Evolutionary conservation across 257 asterid species (phyloP).

Genomic region (Apocynum venetum): DNA sequence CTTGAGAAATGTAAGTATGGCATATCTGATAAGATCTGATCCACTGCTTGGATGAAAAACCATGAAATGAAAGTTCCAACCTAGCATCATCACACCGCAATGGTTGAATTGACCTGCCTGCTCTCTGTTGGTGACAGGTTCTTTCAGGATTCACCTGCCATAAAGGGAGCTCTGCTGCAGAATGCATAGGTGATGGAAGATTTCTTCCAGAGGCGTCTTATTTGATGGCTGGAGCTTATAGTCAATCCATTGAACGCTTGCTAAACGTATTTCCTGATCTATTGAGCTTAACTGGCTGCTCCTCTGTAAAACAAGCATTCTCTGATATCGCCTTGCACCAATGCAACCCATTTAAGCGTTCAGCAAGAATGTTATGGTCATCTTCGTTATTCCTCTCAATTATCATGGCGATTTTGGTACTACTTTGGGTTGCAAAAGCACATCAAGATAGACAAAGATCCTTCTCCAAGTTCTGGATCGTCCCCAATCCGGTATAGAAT

Average conservation of each 20-base stretch:
- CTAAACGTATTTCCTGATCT: slow-evolving; percentile 44
- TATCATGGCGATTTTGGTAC: slow-evolving; percentile 36
- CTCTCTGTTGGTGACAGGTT: slow-evolving; percentile 25
- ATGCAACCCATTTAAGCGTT: slow-evolving; percentile 38
- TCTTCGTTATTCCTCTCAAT: slow-evolving; percentile 42
- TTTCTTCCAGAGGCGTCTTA: slow-evolving; percentile 40
- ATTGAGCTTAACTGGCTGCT: slow-evolving; percentile 35
- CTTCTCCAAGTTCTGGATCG: slow-evolving; percentile 28
- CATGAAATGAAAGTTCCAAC: too few relatives aligned
- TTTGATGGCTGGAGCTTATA: slow-evolving; percentile 34
- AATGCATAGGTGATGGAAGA: slow-evolving; percentile 34
- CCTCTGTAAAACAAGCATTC: slow-evolving; percentile 37
- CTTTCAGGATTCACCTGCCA: slow-evolving; percentile 44
- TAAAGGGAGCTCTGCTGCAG: slow-evolving; percentile 19
- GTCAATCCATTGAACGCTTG: slow-evolving; percentile 37
- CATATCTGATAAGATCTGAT: too few relatives aligned
- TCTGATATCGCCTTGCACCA: slow-evolving; percentile 30
- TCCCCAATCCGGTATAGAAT: slow-evolving; percentile 16
- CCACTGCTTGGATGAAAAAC: too few relatives aligned
- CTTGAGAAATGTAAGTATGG: slow-evolving; percentile 33
- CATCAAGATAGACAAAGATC: slow-evolving; percentile 33
- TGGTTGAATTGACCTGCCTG: neutral
- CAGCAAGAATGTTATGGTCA: slow-evolving; percentile 35
- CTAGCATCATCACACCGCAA: neutral
- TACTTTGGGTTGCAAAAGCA: slow-evolving; percentile 38